Evolutionary conservation across 331 rosid species (phyloP).

Genomic region (Erythrophleum ivorense): DNA sequence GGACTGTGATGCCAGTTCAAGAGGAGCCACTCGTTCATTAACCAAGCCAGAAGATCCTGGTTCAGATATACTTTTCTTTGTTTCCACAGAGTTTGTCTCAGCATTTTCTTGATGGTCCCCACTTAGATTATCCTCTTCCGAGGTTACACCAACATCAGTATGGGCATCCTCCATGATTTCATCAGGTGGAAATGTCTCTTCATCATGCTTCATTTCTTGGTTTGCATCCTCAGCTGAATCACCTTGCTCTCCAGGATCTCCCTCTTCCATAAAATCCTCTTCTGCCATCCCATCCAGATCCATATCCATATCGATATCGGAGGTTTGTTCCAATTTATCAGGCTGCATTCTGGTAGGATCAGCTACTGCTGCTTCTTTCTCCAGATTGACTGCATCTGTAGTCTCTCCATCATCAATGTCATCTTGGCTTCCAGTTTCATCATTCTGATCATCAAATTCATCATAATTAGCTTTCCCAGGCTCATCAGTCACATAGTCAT

Average conservation of each 20-base stretch:
- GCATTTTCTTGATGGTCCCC: constrained; percentile 53
- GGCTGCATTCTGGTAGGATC: constrained; percentile 63
- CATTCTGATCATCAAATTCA: constrained; percentile 55
- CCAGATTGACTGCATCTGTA: constrained; percentile 54
- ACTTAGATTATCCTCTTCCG: constrained; percentile 55
- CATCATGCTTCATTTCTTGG: constrained; percentile 48
- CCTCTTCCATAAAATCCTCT: constrained; percentile 57
- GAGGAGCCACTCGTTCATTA: constrained; percentile 49
- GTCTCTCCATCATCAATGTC: constrained; percentile 60
- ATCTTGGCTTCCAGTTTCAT: constrained; percentile 60
- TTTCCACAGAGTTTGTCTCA: constrained; percentile 46
- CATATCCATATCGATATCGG: constrained; percentile 49
- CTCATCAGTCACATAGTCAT: constrained; percentile 58
- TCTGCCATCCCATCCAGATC: constrained; percentile 58
- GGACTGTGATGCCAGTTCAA: constrained; percentile 57
- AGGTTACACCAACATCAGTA: constrained; percentile 51
- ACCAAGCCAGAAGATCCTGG: constrained; percentile 46
- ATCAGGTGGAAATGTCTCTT: constrained; percentile 53
- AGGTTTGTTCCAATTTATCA: constrained; percentile 58
- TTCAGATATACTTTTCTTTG: constrained; percentile 50
- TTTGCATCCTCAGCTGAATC: constrained; percentile 49
- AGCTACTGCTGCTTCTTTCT: constrained; percentile 62
- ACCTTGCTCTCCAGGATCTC: constrained; percentile 51
- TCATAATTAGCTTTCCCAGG: constrained; percentile 54
- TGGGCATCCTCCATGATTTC: constrained; percentile 72